Base-by-base conservation (phyloP, 768 basidiomycete species). In the Lentinula aciculospora region DNA sequence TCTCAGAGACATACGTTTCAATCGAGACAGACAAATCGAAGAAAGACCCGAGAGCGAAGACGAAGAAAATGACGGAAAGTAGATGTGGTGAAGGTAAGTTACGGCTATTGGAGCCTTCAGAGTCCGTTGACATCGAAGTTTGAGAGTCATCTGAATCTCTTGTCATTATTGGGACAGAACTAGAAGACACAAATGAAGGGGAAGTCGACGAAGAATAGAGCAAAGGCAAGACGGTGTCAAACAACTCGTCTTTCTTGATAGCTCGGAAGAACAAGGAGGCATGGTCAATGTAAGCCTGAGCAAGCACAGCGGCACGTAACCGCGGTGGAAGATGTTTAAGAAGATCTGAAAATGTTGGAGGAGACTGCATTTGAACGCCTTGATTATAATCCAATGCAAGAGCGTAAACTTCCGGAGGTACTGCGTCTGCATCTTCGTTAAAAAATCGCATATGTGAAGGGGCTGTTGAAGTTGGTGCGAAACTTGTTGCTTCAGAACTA, bases 41-140 rank as follows among this genome's bases (percentile, higher is more conserved):
- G n/a, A 86, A 69, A 6, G 81, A 81, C 1, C 85, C 85, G 9
- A 86, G 75, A 1, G 85, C 82, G 44, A 87, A 77, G 21, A 85
- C 62, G 67, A 86, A 83, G 68, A 75, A 86, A 27, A 82, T 58
- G 32, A 77, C 75, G 0, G 83, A 79, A 25, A 86, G 74, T 8
- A 75, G 73, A 65, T 84, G 88, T 1, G 80, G 71, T 27, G 66
- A 64, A 9, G 68, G 55, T 19, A 39, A 39, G 12, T 8, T 23
- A 17, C 3, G 51, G 23, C 15, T 36, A 6, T 12, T 34, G 19
- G 15, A 40, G 4, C 28, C 27, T 19, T 32, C 60, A 2, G 53
- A 42, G 19, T 50, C 34, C 6, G 44, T 21, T 47, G 37, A 8
- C 21, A 29, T n/a, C 6, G 32, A 28, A 17, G 44, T 56, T 42